Evolutionary conservation across 495 filamentous ascomycete species (phyloP).

Genomic region (Penicillium coprophilum): DNA sequence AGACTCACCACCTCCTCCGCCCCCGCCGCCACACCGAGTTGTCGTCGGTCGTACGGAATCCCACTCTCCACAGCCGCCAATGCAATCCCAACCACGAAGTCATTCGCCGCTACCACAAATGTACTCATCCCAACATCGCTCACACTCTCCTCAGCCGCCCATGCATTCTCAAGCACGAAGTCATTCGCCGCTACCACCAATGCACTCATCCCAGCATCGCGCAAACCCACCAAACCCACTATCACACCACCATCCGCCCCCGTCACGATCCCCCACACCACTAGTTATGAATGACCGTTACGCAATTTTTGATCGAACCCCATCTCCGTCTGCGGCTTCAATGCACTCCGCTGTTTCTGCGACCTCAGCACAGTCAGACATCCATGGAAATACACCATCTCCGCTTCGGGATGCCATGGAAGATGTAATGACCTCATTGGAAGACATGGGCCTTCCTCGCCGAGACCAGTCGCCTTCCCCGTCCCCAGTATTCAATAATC

Average conservation of each 20-base stretch:
- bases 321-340: slow-evolving; percentile 53
- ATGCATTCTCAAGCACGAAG: slow-evolving; percentile 10
- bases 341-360: slow-evolving; percentile 55
- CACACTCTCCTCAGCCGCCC: slow-evolving; percentile 23
- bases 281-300: slow-evolving; percentile 52
- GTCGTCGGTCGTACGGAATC: slow-evolving; percentile 26
- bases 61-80: slow-evolving; percentile 10
- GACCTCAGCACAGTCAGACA: slow-evolving; percentile 56
- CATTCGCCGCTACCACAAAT: slow-evolving; percentile 13
- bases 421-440: slow-evolving; percentile 93
- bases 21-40: slow-evolving; percentile 43
- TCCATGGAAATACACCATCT: slow-evolving; percentile 77
- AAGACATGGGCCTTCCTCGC: slow-evolving; percentile 75
- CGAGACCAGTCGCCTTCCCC: slow-evolving; percentile 47
- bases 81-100: slow-evolving; percentile 8
- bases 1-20: slow-evolving; percentile 48
- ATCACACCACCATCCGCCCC: slow-evolving; percentile 15
- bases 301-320: slow-evolving; percentile 50
- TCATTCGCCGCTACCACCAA: slow-evolving; percentile 13
- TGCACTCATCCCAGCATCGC: slow-evolving; percentile 4
- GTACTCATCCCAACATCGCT: slow-evolving; percentile 3
- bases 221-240: slow-evolving; percentile 22
- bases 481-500: slow-evolving; percentile 61
- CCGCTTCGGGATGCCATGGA: slow-evolving; percentile 94
- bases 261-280: slow-evolving; percentile 39